phyloP scores from a whole-genome alignment of 1,284 basidiomycete genomes.

The Meripilus lineatus region DNA sequence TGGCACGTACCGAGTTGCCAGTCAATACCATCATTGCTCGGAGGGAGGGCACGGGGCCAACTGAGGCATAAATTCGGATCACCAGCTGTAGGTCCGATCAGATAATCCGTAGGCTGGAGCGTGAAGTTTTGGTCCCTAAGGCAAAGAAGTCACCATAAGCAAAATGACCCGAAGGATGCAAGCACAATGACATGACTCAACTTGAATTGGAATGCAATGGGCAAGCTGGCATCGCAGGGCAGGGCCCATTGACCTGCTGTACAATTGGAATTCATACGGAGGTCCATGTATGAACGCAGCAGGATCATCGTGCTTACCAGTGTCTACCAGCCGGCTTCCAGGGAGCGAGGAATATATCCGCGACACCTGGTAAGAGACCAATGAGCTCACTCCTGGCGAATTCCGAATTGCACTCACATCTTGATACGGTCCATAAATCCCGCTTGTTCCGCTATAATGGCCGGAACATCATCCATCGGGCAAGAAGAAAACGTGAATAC shows the following conservation, averaged over 20 bases:
- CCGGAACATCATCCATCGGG: background rate
- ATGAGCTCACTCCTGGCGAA: too few species aligned
- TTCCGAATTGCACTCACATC: constrained; percentile 65
- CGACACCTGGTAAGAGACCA: constrained; percentile 53
- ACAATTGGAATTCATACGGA: constrained; percentile 7
- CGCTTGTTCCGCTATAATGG: constrained; percentile 59
- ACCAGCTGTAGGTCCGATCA: constrained; percentile 68
- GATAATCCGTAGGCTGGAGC: constrained; percentile 77
- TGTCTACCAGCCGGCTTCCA: constrained; percentile 67
- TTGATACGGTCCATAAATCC: constrained; percentile 77
- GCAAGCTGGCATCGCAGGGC: constrained; percentile 67
- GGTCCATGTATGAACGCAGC: too few species aligned
- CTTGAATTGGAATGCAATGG: constrained; percentile 76
- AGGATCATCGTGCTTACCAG: constrained; percentile 29
- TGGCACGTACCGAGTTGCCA: constrained; percentile 71
- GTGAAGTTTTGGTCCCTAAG: constrained; percentile 53
- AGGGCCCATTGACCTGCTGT: constrained; percentile 76
- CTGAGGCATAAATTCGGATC: constrained; percentile 71
- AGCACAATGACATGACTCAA: constrained; percentile 25
- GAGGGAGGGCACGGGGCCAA: constrained; percentile 72
- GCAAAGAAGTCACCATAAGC: background rate
- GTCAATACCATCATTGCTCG: constrained; percentile 74
- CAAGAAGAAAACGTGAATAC: too few species aligned
- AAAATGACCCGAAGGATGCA: background rate
- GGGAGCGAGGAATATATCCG: constrained; percentile 63